Conservation (phyloP, 768 basidiomycete species). For the Coprinellus micaceus region DNA sequence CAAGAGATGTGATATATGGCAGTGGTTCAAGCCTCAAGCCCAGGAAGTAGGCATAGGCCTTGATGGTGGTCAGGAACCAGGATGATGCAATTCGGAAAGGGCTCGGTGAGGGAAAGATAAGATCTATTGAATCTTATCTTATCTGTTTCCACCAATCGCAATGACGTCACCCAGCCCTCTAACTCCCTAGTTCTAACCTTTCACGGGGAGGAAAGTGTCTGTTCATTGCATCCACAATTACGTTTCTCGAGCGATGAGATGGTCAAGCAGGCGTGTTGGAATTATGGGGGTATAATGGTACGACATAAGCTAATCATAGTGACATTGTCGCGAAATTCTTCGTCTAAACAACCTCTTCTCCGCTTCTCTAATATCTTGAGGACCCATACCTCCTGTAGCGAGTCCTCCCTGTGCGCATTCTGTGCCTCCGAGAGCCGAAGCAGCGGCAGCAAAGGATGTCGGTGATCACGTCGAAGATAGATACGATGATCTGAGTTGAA, state of each 20-base stretch:
- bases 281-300: background rate
- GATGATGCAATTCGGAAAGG: background rate
- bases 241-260: too few species aligned
- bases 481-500: slow-evolving; percentile 50
- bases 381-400: slow-evolving; percentile 4
- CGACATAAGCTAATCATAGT: background rate
- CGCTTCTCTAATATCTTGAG: background rate
- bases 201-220: too few species aligned
- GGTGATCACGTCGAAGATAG: slow-evolving; percentile 58
- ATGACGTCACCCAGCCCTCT: background rate
- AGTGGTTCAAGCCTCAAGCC: too few species aligned
- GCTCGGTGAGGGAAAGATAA: background rate
- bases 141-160: background rate
- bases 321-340: too few species aligned
- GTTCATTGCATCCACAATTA: too few species aligned
- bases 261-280: too few species aligned
- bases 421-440: slow-evolving; percentile 32
- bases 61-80: too few species aligned
- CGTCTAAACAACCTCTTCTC: background rate
- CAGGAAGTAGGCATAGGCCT: too few species aligned
- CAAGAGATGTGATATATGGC: too few species aligned
- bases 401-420: slow-evolving; percentile 4
- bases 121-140: background rate
- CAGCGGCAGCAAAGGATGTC: slow-evolving; percentile 55
- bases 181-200: too few species aligned